Percentiles rank a stretch among this genome's conserved stretches.
phyloP scores from a whole-genome alignment of 345 rosid species.

The Ceriops tagal region DNA sequence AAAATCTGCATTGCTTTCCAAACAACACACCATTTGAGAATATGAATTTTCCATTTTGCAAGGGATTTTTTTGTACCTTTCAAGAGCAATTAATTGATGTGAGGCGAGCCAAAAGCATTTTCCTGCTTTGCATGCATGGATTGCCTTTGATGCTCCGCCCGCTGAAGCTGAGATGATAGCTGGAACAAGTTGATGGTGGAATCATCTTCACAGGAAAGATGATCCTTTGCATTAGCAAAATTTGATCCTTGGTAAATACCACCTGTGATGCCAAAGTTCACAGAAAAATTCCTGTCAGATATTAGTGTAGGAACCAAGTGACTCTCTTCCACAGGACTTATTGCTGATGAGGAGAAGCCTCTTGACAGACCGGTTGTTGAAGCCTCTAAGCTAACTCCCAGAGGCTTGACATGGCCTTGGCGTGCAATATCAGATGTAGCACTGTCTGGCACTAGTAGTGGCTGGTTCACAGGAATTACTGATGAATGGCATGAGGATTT shows the following conservation, averaged over 20 bases:
- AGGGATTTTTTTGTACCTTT: conserved; percentile 17
- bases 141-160: conserved; percentile 64
- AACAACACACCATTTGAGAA: not conserved
- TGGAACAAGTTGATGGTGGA: conserved; percentile 62
- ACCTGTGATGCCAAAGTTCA: conserved; percentile 29
- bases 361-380: conserved; percentile 25
- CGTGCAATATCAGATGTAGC: conserved; percentile 6
- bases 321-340: conserved; percentile 35
- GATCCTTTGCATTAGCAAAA: conserved; percentile 25
- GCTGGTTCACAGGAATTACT: conserved; percentile 24
- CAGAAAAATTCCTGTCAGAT: conserved; percentile 27
- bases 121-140: conserved; percentile 49
- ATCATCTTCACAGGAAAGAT: conserved; percentile 31
- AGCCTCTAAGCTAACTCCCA: conserved; percentile 25
- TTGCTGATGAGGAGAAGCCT: conserved; percentile 28
- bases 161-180: conserved; percentile 66
- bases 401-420: conserved; percentile 23
- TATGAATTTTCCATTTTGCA: not conserved
- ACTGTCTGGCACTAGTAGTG: conserved; percentile 19
- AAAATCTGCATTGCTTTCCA: not conserved
- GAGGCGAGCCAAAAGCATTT: conserved; percentile 38
- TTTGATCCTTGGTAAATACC: conserved; percentile 32
- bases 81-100: conserved; percentile 22
- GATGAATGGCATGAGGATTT: conserved; percentile 29
- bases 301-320: conserved; percentile 25